phyloP scores from a whole-genome alignment of 495 filamentous ascomycete species.

The Apiosordaria backusii region DNA sequence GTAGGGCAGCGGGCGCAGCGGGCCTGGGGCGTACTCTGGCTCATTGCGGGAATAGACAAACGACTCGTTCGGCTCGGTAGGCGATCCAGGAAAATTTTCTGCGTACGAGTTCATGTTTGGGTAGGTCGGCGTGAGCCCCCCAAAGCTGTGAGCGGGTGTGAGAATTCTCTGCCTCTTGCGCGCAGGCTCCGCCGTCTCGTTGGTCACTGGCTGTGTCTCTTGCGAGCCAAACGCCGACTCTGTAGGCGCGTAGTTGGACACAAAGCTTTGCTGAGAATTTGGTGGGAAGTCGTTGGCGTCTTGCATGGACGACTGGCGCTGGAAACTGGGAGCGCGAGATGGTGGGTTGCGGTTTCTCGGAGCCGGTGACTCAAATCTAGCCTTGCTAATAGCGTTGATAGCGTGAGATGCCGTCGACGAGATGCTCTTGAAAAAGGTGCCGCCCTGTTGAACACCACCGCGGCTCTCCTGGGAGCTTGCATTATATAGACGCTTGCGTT shows the following conservation, averaged over 20 bases:
- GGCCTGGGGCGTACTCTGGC: slow-evolving; percentile 50
- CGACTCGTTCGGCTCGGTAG: slow-evolving; percentile 83
- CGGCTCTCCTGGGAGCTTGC: slow-evolving; percentile 63
- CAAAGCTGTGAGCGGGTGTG: slow-evolving; percentile 47
- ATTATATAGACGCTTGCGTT: slow-evolving; percentile 87
- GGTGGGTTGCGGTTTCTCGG: slow-evolving; percentile 55
- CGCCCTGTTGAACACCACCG: slow-evolving; percentile 62
- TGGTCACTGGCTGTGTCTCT: slow-evolving; percentile 45
- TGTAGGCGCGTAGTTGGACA: slow-evolving; percentile 42
- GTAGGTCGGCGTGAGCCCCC: slow-evolving; percentile 36
- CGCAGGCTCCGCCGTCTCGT: slow-evolving; percentile 67
- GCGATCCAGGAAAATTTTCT: slow-evolving; percentile 53
- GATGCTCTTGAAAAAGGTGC: slow-evolving; percentile 90
- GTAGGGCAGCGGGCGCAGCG: slow-evolving; percentile 66
- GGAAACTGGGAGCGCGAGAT: slow-evolving; percentile 50
- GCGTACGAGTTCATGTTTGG: slow-evolving; percentile 53
- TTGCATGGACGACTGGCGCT: slow-evolving; percentile 59
- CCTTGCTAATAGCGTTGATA: slow-evolving; percentile 92
- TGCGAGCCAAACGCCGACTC: slow-evolving; percentile 45
- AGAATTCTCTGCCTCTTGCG: slow-evolving; percentile 65
- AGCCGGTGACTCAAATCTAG: slow-evolving; percentile 82
- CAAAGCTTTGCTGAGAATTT: slow-evolving; percentile 50
- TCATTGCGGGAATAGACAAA: slow-evolving; percentile 64
- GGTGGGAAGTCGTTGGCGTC: slow-evolving; percentile 46
- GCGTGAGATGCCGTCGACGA: slow-evolving; percentile 88